Base-by-base conservation (phyloP, 768 basidiomycete genomes). In the Psilocybe cubensis region DNA sequence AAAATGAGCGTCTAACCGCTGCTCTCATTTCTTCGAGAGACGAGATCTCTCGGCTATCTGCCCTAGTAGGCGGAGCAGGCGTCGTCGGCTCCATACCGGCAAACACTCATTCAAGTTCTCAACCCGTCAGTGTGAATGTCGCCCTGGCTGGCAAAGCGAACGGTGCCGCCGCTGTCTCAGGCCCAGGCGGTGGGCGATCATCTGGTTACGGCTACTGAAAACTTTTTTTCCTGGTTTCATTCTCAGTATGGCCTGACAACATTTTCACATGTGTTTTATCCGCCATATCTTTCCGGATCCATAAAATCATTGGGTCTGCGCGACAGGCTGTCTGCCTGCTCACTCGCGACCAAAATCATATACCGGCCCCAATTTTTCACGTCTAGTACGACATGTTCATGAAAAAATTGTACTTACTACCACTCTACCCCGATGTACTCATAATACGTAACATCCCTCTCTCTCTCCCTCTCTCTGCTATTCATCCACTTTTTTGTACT, bases 1-100 rank as follows among this genome's bases (percentile, higher is more conserved):
- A 99, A 75, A 99, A 99, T 74, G 96, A 98, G 71, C 87, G 93
- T 21, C 85, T 99, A 23, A 89, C 92, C 28, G 81, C 85, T 8
- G 94, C 94, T 8, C 87, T 98, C 24, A 87, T 92, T 33, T 84
- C 89, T 4, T 88, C 95, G 17, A 86, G 93, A 40, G 96, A 98
- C 70, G 96, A 99, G 74, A 90, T 98, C 50, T 86, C 91, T 9
- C 85, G 95, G 2, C 80, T 99, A 0, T 83, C 84, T 1, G 80
- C 89, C 1, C 80, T 91, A 29, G 87, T 91, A 0, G 87, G 88
- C 3, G 82, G 79, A n/a, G 78, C 81, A 0, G 86, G 82, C 33
- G 82, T 89, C 54, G 86, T 76, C 1, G 74, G 73, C 14, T 62
- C 67, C 4, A 66, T 71, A 20, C 67, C 72, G 1, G 66, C 72